Evolutionary conservation across 768 basidiomycete genomes (phyloP), one percentile per base, ranked within the genome.

Genomic region (Russula virescens): DNA sequence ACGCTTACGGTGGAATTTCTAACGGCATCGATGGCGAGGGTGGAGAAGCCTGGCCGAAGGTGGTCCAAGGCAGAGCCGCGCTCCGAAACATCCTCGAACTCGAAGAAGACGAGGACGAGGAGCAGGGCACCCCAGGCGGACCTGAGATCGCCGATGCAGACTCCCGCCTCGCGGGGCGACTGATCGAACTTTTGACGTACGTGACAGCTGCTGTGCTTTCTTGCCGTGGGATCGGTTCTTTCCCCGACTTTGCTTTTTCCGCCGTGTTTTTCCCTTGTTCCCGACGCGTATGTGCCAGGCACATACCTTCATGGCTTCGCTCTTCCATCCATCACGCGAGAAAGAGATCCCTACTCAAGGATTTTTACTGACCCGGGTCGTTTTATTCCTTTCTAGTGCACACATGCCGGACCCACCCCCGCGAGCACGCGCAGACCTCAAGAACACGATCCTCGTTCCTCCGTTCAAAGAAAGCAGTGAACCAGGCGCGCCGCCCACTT

Each of bases 21-120:
- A 92, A 92, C 68, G 89, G 89, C 16, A 73, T 89, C 51, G 88
- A 90, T 69, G 82, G 81, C n/a, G 62, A 72, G 57, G 84, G 80
- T 40, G 84, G 78, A 45, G 75, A 79, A 58, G 76, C 78, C 23
- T 93, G 90, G 91, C 86, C 86, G 26, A 94, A 93, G 75, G 82
- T 93, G 7, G 73, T 77, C 55, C 79, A 81, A 63, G 91, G 88
- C 42, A 75, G 75, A 31, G 70, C 71, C 35, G 73, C 76, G 11
- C 76, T 93, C 60, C 70, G 73, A 50, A 72, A 70, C 31, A 68
- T 84, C 46, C 72, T 87, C 42, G 42, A 43, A 38, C 38, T 38
- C 38, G 38, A 38, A 38, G 38, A 38, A 11, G 38, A 11, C 38
- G 38, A 38, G 38, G 38, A 11, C 38, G 38, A 38, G 38, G 38